Evolutionary conservation across 352 stramenopile species (phyloP).

Genomic region (Phytopythium vexans): DNA sequence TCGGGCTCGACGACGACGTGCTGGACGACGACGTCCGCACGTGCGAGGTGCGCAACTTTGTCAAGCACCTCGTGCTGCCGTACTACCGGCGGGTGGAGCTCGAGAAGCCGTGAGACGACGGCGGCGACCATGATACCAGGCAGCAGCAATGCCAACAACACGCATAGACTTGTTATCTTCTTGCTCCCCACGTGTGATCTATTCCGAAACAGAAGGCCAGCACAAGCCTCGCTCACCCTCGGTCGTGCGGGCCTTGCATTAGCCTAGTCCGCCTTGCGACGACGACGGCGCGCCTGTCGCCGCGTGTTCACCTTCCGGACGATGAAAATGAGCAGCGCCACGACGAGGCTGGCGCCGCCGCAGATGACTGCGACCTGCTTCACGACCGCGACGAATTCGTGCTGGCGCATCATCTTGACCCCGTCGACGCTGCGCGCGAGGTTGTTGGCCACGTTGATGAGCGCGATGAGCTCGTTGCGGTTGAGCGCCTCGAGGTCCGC

Average conservation of each 20-base stretch:
- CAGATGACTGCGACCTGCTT: conserved; percentile 59
- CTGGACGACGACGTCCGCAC: conserved; percentile 62
- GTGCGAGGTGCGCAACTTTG: conserved; percentile 72
- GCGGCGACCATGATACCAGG: too few species aligned
- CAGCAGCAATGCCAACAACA: conserved; percentile 12
- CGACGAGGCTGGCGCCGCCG: conserved; percentile 28
- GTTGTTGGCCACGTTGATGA: conserved; percentile 95
- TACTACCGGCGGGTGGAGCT: too few species aligned
- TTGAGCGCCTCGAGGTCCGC: conserved; percentile 72
- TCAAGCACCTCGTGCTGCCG: conserved; percentile 66
- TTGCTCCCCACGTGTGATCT: too few species aligned
- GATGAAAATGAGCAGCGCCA: conserved; percentile 44
- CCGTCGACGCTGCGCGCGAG: conserved; percentile 75
- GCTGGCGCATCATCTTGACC: conserved; percentile 71
- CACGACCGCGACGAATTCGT: conserved; percentile 67
- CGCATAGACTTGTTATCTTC: too few species aligned
- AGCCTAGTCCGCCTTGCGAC: conserved; percentile 5
- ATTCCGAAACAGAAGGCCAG: too few species aligned
- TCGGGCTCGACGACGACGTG: conserved; percentile 65
- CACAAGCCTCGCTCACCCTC: too few species aligned
- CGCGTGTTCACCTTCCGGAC: conserved; percentile 33
- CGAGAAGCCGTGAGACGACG: too few species aligned
- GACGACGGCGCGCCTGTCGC: not conserved
- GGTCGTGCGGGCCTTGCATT: too few species aligned
- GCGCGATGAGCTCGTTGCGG: conserved; percentile 97